Conservation (phyloP, 306 rosid genomes). For the Acacia melanoxylon region DNA sequence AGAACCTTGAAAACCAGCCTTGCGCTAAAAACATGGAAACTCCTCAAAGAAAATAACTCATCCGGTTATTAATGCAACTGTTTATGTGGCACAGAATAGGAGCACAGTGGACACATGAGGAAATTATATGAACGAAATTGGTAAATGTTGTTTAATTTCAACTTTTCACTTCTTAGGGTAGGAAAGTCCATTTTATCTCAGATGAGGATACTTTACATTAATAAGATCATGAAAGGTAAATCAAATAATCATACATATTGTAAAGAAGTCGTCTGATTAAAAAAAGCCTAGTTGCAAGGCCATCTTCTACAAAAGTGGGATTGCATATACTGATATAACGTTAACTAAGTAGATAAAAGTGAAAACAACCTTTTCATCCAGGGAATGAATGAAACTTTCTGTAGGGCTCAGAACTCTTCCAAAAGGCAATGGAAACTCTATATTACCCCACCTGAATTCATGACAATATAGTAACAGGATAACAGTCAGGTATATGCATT, state of each 20-base stretch:
- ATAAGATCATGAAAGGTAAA: background rate
- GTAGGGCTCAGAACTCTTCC: slow-evolving; percentile 76
- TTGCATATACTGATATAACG: background rate
- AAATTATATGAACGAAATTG: background rate
- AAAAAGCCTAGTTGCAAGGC: background rate
- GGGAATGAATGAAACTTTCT: slow-evolving; percentile 69
- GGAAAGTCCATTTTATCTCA: background rate
- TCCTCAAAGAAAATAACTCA: background rate
- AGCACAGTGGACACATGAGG: too few relatives aligned
- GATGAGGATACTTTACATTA: background rate
- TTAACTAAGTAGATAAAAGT: slow-evolving; percentile 5
- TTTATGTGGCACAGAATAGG: background rate
- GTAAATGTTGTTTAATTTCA: background rate
- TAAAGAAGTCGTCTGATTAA: background rate
- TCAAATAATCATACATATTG: background rate
- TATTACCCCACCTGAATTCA: slow-evolving; percentile 65
- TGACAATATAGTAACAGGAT: slow-evolving; percentile 17
- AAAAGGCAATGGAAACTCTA: slow-evolving; percentile 87
- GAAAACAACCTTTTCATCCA: slow-evolving; percentile 74
- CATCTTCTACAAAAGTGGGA: background rate
- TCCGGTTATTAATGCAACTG: background rate
- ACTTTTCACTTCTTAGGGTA: background rate
- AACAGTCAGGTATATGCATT: slow-evolving; percentile 16
- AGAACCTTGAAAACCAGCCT: background rate
- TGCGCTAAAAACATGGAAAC: background rate